Evolutionary conservation across 768 basidiomycete genomes (phyloP).

Genomic region (Crassisporium funariophilum): DNA sequence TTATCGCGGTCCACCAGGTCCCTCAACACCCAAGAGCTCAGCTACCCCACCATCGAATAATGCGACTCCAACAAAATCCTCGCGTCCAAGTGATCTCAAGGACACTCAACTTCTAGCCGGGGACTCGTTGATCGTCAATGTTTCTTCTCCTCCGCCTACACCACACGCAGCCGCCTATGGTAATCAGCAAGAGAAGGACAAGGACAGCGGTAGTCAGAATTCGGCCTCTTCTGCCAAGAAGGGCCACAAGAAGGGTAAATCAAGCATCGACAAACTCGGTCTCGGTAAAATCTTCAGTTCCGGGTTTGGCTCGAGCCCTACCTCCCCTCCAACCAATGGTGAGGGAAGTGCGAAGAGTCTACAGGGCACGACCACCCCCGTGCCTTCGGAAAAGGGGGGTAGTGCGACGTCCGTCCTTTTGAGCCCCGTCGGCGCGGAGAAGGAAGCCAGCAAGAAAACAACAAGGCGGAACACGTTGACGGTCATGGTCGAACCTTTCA

Average conservation of each 20-base stretch:
- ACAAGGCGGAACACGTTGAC: conserved; percentile 81
- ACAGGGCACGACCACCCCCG: conserved; percentile 13
- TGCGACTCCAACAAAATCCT: background rate
- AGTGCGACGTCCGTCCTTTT: conserved; percentile 30
- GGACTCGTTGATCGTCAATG: conserved; percentile 37
- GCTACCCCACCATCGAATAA: conserved; percentile 1
- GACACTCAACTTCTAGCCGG: conserved; percentile 30
- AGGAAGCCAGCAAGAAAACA: conserved; percentile 51
- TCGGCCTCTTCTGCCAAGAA: conserved; percentile 36
- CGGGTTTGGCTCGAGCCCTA: conserved; percentile 33
- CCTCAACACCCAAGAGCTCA: conserved; percentile 3
- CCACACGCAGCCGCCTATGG: conserved; percentile 29
- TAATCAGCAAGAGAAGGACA: conserved; percentile 22
- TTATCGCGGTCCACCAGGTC: conserved; percentile 18
- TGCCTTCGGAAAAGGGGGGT: conserved; percentile 20
- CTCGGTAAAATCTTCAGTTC: conserved; percentile 74
- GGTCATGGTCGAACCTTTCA: conserved; percentile 82
- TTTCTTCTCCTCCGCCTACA: conserved; percentile 38
- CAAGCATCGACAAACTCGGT: conserved; percentile 78
- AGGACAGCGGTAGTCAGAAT: conserved; percentile 34
- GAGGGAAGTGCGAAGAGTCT: conserved; percentile 17
- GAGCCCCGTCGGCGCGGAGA: conserved; percentile 32
- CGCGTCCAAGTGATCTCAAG: conserved; percentile 10
- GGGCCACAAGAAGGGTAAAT: conserved; percentile 65
- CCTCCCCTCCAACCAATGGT: conserved; percentile 28